Evolutionary conservation across 2,329 filamentous ascomycete species (phyloP).

Genomic region (Hymenoscyphus repandus): DNA sequence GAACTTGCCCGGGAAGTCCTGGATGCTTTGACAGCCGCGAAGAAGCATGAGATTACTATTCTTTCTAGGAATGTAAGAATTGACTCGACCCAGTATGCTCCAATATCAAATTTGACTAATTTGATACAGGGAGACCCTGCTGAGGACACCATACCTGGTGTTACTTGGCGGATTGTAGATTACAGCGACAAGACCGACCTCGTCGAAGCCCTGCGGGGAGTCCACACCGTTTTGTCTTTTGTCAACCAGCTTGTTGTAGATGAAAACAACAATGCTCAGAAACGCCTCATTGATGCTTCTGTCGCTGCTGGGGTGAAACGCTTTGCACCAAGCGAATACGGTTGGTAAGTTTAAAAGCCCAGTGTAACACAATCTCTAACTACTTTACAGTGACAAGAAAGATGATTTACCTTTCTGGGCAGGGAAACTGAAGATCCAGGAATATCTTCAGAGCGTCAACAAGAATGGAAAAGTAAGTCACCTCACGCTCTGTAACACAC

Average conservation of each 20-base stretch:
- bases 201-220: slow-evolving; percentile 36
- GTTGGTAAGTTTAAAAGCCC: slow-evolving; percentile 17
- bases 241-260: slow-evolving; percentile 17
- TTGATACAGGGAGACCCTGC: no score
- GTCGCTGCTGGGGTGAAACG: slow-evolving; percentile 36
- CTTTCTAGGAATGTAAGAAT: slow-evolving; percentile 41
- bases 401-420: slow-evolving; percentile 44
- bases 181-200: slow-evolving; percentile 40
- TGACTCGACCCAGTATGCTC: background rate
- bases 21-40: slow-evolving; percentile 41
- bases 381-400: slow-evolving; percentile 26
- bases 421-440: slow-evolving; percentile 44
- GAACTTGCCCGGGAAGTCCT: slow-evolving; percentile 48
- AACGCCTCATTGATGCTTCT: slow-evolving; percentile 37
- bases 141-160: slow-evolving; percentile 16
- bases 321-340: slow-evolving; percentile 37
- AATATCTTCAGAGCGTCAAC: slow-evolving; percentile 49
- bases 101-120: no score
- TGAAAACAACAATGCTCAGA: slow-evolving; percentile 30
- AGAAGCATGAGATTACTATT: slow-evolving; percentile 48
- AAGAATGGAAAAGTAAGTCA: slow-evolving; percentile 25
- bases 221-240: slow-evolving; percentile 51
- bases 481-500: background rate
- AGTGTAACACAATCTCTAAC: background rate
- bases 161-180: slow-evolving; percentile 38